Evolutionary conservation across 495 filamentous ascomycete species (phyloP).

Genomic region (Pyrenopolyporus hunteri): DNA sequence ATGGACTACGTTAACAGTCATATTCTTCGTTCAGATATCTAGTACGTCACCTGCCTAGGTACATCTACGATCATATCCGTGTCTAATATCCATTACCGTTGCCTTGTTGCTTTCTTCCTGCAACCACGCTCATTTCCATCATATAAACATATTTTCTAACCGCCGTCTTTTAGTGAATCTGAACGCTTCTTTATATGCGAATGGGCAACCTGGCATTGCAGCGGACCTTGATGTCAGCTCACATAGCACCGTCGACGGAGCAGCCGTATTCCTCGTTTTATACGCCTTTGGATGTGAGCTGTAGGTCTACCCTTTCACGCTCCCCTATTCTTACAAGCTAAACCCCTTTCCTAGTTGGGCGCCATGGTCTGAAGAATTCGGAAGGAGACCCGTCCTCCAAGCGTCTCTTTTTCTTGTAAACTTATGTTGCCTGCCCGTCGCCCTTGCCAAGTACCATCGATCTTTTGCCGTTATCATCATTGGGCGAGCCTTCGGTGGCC

Average conservation of each 20-base stretch:
- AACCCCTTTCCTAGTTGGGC: constrained; percentile 60
- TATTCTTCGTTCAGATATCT: constrained; percentile 77
- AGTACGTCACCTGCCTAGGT: constrained; percentile 48
- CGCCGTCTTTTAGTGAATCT: constrained; percentile 65
- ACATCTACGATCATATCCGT: constrained; percentile 58
- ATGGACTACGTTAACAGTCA: constrained; percentile 72
- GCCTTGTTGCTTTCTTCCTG: constrained; percentile 50
- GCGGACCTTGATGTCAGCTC: constrained; percentile 66
- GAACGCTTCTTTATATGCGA: constrained; percentile 75
- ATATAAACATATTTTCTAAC: constrained; percentile 13
- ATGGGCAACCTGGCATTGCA: constrained; percentile 65
- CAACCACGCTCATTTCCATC: too few relatives aligned
- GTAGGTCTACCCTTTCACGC: constrained; percentile 11
- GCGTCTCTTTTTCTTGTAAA: constrained; percentile 74
- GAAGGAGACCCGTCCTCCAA: constrained; percentile 74
- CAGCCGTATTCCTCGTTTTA: constrained; percentile 72
- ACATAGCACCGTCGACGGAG: constrained; percentile 68
- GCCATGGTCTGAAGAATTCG: constrained; percentile 80
- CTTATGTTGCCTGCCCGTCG: constrained; percentile 75
- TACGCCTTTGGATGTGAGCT: constrained; percentile 85
- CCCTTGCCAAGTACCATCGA: constrained; percentile 63
- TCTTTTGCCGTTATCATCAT: constrained; percentile 68
- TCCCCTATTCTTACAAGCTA: background rate
- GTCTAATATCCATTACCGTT: constrained; percentile 36
- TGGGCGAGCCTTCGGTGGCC: constrained; percentile 70